A percentile compares a stretch with the other conserved stretches of the same genome.
Conservation (phyloP, 2,329 filamentous ascomycete genomes). For the Phyllosticta paracitricarpa region DNA sequence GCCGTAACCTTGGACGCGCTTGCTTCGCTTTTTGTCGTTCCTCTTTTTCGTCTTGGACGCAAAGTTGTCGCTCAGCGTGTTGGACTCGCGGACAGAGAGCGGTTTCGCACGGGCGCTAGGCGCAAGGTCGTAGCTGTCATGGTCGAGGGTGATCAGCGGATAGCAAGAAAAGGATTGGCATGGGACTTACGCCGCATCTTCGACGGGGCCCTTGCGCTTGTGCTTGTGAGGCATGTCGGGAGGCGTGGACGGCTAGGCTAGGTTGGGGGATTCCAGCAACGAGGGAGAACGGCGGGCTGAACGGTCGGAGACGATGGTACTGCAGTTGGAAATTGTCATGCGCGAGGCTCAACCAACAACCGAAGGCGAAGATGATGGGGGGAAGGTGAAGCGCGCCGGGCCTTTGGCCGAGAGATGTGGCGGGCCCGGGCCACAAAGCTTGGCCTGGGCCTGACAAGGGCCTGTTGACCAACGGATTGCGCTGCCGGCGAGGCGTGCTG, state of each 20-base stretch:
- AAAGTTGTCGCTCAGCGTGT: conserved; percentile 32
- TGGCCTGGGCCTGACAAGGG: neutral
- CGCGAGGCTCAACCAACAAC: neutral
- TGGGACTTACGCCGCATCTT: conserved; percentile 44
- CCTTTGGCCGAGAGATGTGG: neutral
- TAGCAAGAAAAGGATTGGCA: conserved; percentile 34
- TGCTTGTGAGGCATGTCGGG: conserved; percentile 75
- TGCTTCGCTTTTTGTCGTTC: conserved; percentile 23
- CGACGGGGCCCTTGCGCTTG: conserved; percentile 49
- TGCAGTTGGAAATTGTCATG: neutral
- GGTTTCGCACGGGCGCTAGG: conserved; percentile 50
- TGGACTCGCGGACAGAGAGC: conserved; percentile 37
- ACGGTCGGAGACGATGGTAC: neutral
- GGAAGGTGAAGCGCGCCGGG: neutral
- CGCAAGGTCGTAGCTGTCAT: conserved; percentile 48
- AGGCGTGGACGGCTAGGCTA: neutral
- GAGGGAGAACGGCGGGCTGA: neutral
- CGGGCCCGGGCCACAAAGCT: neutral
- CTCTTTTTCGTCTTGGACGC: conserved; percentile 25
- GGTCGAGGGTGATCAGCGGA: conserved; percentile 26
- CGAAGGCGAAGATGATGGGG: neutral
- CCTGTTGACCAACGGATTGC: neutral
- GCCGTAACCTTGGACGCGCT: conserved; percentile 42
- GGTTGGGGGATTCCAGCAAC: neutral
- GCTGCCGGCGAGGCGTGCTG: neutral